Conservation (phyloP, 2,329 filamentous ascomycete species). For the Zymoseptoria brevis region DNA sequence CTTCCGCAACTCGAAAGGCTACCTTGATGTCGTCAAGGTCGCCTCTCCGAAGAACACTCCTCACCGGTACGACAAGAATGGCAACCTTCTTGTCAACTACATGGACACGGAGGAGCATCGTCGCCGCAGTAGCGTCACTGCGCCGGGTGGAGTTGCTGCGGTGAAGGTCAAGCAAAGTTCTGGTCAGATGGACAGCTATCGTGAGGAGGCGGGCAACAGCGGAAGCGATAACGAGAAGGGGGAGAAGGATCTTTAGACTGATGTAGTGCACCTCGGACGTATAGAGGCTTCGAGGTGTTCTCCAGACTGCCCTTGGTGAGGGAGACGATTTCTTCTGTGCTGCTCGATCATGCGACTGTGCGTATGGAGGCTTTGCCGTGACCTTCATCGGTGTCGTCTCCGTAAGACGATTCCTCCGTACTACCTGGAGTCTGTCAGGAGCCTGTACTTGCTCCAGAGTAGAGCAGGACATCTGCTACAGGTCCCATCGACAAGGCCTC, state of each 20-base stretch:
- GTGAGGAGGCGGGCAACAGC: constrained; percentile 5
- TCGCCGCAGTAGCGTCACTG: constrained; percentile 8
- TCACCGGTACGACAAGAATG: constrained; percentile 50
- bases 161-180: constrained; percentile 13
- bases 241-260: not conserved
- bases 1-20: constrained; percentile 48
- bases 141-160: not conserved
- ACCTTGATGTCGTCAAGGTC: constrained; percentile 43
- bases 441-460: too few relatives aligned
- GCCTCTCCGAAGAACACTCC: constrained; percentile 44
- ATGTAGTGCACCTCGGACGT: not conserved
- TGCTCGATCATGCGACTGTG: too few relatives aligned
- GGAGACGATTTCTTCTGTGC: too few relatives aligned
- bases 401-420: too few relatives aligned
- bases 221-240: constrained; percentile 12
- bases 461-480: too few relatives aligned
- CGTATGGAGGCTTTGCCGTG: too few relatives aligned
- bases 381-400: too few relatives aligned
- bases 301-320: too few relatives aligned
- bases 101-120: constrained; percentile 28
- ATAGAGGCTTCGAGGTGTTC: too few relatives aligned
- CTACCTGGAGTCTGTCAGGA: too few relatives aligned
- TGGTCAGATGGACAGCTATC: constrained; percentile 9
- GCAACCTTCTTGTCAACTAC: constrained; percentile 48
- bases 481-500: too few relatives aligned